Base-by-base conservation (phyloP, 371 early-diverging fungal species). In the Mucor piriformis region DNA sequence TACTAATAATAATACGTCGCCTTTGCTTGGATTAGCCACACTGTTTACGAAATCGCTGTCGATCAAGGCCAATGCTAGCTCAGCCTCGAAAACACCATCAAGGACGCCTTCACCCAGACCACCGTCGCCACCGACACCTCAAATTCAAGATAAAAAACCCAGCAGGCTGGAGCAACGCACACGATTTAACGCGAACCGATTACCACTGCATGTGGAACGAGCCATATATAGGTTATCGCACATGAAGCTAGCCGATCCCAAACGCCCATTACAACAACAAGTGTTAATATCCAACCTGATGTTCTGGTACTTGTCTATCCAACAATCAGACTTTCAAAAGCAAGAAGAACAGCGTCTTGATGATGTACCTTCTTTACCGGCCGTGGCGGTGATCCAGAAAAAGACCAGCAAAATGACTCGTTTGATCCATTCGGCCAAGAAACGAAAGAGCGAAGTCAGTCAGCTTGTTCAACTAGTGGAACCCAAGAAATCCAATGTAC, bases 281-380 rank as follows among this genome's bases (percentile, higher is more conserved):
- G 96, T 95, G 3, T 65, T 92, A 57, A 87, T 95, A 35, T 88
- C 90, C 18, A 95, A 95, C 62, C 80, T 94, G 67, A 92, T 95
- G 92, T 87, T 93, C 69, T 93, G 92, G 85, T 92, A 93, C 64
- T 79, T 96, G 8, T 76, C 83, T 6, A 81, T 88, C 37, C 65
- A 65, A 11, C 69, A 54, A 50, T 47, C 38, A 24, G 59, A 50
- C 5, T 50, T 55, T 16, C 59, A 59, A 47, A 33, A 27, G 35
- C 21, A 11, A 20, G 13, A 38, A 44, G 29, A 37, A 8, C 54
- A 50, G 51, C 23, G 44, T 40, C 27, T 38, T 50, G 37, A 33
- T 27, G 24, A 52, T 46, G 21, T 23, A 7, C 35, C 34, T 35
- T 32, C 48, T 12, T 13, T 13, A 13, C 23, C 35, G 3, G 37